Conservation (phyloP, 352 stramenopile genomes). For the Phytophthora tentaculata region DNA sequence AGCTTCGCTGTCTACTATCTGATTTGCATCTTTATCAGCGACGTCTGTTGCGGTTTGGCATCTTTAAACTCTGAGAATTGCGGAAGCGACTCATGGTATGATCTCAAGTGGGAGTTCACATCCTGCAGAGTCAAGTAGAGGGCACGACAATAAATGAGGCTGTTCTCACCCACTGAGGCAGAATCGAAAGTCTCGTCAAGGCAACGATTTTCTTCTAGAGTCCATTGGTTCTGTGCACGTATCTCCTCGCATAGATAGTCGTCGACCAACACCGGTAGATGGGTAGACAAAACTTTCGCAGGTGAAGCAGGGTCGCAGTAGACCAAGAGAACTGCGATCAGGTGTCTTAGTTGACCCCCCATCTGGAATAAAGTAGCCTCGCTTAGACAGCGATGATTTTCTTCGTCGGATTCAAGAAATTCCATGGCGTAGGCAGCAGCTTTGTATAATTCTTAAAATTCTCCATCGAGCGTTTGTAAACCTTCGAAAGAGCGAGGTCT, state of each 20-base stretch:
- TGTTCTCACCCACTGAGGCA: neutral
- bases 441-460: neutral
- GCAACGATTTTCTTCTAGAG: neutral
- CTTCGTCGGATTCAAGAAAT: constrained; percentile 4
- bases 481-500: neutral
- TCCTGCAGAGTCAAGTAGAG: neutral
- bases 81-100: neutral
- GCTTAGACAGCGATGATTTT: constrained; percentile 7
- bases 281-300: neutral
- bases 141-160: neutral
- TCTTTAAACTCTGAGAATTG: neutral
- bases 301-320: constrained; percentile 2
- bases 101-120: no score
- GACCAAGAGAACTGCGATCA: constrained; percentile 13
- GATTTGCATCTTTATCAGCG: neutral
- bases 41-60: neutral
- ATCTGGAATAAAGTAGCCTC: constrained; percentile 11
- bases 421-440: neutral
- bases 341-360: constrained; percentile 1
- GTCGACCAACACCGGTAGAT: neutral
- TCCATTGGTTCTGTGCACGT: neutral
- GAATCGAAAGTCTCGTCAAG: neutral
- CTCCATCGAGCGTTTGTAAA: neutral
- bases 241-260: neutral
- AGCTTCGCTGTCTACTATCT: neutral